Evolutionary conservation across 2,329 filamentous ascomycete genomes (phyloP), one percentile per base, ranked within the genome.

Genomic region (Salinomyces thailandicus): DNA sequence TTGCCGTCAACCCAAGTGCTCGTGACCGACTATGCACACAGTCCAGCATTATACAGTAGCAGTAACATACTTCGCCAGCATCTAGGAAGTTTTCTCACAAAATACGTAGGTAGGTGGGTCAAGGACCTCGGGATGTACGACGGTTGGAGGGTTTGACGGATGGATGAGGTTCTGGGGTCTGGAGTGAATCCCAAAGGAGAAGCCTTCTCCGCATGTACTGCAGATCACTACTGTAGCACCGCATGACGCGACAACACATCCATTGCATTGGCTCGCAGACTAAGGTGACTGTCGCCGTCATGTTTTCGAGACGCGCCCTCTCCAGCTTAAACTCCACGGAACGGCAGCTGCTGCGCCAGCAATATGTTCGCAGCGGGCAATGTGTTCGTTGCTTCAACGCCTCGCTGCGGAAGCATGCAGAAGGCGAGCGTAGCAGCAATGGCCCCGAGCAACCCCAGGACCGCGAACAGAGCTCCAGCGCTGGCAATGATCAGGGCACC

Each of bases 341-440:
- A 33, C 33, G 43, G n/a, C 43, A 47, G 15, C 30, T 43, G 9
- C 26, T 46, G 8, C 45, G 38, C 20, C 44, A 34, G 22, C 43
- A 48, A 41, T 45, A 45, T 33, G 43, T 35, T 17, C 39, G 36
- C 13, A 42, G 33, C 17, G 47, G 46, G 14, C 34, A 48, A 39
- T 49, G 47, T 33, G 16, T 43, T 5, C 43, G 48, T 11, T 49
- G 48, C 41, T 47, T 49, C 16, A 45, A 49, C 35, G 40, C 43
- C 11, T 46, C 48, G 3, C 29, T 30, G 14, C 30, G 36, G 3
- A 24, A 15, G 11, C 16, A 33, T 9, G 42, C 37, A 11, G 39
- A 37, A 11, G 22, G 22, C 22, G 38, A 46, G 16, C 31, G 24
- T 5, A 33, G 18, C 15, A 27, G 17, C n/a, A 18, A 17, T 9